These are phyloP conservation scores for Pseudocohnilembus persalinus DNA, from an alignment of 169 alveolate species.

Conservation along the genomic window DNA sequence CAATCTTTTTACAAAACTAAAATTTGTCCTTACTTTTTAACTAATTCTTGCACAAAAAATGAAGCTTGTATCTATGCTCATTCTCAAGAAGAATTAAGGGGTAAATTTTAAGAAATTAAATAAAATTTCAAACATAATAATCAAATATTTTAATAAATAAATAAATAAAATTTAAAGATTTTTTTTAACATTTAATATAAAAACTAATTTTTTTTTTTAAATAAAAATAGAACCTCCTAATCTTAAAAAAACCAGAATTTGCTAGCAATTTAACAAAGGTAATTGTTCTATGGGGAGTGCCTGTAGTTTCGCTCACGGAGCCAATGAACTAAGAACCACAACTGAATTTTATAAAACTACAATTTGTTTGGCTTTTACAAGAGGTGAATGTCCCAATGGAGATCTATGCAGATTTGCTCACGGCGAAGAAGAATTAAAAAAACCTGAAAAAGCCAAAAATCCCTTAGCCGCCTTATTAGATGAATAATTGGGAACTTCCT, in stretches of 20 bases:
- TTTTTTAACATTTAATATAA: no score
- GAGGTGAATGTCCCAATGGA: conserved; percentile 9
- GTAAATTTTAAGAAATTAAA: no score
- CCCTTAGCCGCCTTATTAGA: neutral
- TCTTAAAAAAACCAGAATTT: conserved; percentile 13
- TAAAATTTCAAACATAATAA: no score
- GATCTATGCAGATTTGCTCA: conserved; percentile 22
- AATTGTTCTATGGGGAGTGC: conserved; percentile 2
- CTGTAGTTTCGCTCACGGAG: conserved; percentile 4
- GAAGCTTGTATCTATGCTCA: conserved; percentile 17
- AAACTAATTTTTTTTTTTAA: no score
- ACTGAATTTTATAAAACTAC: conserved; percentile 11
- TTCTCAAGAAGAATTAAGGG: conserved; percentile 13
- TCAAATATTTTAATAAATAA: neutral
- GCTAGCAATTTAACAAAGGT: conserved; percentile 2
- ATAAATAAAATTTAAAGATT: no score
- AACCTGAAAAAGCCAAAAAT: neutral
- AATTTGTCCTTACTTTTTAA: conserved; percentile 22
- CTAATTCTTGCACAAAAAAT: conserved; percentile 3
- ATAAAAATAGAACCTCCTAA: conserved; percentile 8
- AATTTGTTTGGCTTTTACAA: conserved; percentile 13
- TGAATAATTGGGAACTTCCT: neutral
- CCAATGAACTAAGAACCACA: conserved; percentile 1
- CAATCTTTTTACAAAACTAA: conserved; percentile 16
- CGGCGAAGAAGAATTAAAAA: conserved; percentile 12